phyloP scores from a whole-genome alignment of 164 flowering plant species.

The Vitis rotundifolia region DNA sequence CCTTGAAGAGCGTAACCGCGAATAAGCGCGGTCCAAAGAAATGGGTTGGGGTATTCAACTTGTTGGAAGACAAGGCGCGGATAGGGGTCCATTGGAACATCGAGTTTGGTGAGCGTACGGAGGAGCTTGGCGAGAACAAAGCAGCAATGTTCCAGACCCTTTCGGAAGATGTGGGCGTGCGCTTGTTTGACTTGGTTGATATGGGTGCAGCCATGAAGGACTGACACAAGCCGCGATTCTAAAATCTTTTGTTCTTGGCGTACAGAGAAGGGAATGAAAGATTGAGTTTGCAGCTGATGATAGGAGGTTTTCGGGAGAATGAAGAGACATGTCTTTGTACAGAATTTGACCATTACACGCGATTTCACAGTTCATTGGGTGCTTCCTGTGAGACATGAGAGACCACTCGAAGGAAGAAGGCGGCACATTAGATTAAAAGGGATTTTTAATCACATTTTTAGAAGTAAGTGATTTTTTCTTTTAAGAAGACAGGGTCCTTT shows the following conservation, averaged over 20 bases:
- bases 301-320: neutral
- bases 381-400: too few species aligned
- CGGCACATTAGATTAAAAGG: too few species aligned
- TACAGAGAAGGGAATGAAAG: constrained; percentile 21
- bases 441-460: too few species aligned
- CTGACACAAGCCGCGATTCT: constrained; percentile 33
- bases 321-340: neutral
- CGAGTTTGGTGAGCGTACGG: constrained; percentile 41
- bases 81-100: constrained; percentile 43
- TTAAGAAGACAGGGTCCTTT: too few species aligned
- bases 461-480: too few species aligned
- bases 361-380: too few species aligned
- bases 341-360: constrained; percentile 15
- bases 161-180: constrained; percentile 45
- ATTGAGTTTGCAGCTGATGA: neutral
- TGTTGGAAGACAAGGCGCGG: constrained; percentile 34
- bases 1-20: constrained; percentile 49
- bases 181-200: constrained; percentile 44
- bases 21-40: constrained; percentile 63
- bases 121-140: constrained; percentile 51
- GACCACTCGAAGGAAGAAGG: too few species aligned
- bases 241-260: constrained; percentile 21
- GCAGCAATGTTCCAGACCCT: constrained; percentile 42
- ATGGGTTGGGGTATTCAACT: constrained; percentile 47
- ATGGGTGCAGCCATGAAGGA: constrained; percentile 38